Conservation (phyloP, 441 rosid species). For the Geranium incanum region DNA sequence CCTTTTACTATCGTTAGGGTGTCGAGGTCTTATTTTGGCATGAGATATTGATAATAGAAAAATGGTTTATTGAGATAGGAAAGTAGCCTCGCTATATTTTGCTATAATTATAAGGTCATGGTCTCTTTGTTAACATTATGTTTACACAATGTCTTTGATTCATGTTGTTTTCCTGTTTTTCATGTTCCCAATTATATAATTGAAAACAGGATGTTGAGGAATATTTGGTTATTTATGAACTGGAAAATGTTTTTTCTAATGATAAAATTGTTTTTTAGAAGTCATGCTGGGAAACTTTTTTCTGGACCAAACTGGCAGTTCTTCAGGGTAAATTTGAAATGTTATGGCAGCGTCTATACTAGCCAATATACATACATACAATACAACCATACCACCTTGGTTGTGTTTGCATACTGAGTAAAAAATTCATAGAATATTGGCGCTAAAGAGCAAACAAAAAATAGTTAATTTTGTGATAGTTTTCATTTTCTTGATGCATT, state of each 20-base stretch:
- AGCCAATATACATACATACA: not conserved
- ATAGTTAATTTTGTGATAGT: not conserved
- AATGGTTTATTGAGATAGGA: not conserved
- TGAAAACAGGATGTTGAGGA: not conserved
- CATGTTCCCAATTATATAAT: not conserved
- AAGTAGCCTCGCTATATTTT: constrained; percentile 1
- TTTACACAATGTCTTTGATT: not conserved
- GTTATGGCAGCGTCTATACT: not conserved
- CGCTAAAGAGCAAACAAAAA: not conserved
- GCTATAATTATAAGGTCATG: not conserved
- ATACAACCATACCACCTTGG: not conserved
- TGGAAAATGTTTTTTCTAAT: not conserved
- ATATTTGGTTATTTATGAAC: not conserved
- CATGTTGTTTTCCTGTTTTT: not conserved
- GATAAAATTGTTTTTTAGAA: not conserved
- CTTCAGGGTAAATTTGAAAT: not conserved
- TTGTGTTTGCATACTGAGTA: not conserved
- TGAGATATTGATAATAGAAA: not conserved
- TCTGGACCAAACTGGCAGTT: not conserved
- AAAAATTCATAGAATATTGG: not conserved
- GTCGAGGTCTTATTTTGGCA: constrained; percentile 1
- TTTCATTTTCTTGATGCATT: not conserved
- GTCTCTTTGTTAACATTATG: not conserved
- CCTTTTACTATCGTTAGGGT: not conserved
- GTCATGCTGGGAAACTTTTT: not conserved